Evolutionary conservation across 1,284 basidiomycete species (phyloP).

Genomic region (Cryptococcus maquisensis): DNA sequence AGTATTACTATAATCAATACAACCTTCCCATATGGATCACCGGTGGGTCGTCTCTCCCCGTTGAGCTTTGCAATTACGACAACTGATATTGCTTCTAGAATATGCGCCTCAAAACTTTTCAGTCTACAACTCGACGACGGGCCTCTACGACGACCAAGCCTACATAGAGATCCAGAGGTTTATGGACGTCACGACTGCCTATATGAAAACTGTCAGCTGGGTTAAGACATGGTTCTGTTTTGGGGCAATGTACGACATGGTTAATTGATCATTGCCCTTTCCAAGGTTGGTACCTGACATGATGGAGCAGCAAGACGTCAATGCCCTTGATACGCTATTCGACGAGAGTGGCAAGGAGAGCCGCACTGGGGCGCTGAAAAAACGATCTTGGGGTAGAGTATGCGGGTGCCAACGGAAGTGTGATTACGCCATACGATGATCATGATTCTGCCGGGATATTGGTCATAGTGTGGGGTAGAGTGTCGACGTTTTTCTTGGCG

Average conservation of each 20-base stretch:
- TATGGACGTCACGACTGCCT: slow-evolving; percentile 50
- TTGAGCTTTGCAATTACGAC: not conserved
- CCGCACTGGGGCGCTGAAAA: slow-evolving; percentile 25
- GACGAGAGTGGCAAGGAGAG: slow-evolving; percentile 6
- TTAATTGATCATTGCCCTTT: slow-evolving; percentile 8
- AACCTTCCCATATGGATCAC: slow-evolving; percentile 59
- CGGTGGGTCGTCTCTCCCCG: slow-evolving; percentile 55
- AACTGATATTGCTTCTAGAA: slow-evolving; percentile 10
- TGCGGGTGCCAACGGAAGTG: slow-evolving; percentile 21
- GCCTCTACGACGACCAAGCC: slow-evolving; percentile 31
- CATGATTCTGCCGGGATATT: too few relatives aligned
- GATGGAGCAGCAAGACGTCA: slow-evolving; percentile 27
- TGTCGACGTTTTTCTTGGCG: not conserved
- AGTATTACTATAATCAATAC: slow-evolving; percentile 56
- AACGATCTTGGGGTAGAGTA: slow-evolving; percentile 25
- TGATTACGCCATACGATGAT: not conserved
- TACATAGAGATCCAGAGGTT: slow-evolving; percentile 47
- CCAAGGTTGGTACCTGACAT: not conserved
- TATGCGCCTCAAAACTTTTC: slow-evolving; percentile 47
- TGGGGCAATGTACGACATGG: slow-evolving; percentile 49
- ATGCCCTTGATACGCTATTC: slow-evolving; percentile 21
- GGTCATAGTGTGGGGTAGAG: too few relatives aligned
- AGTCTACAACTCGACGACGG: slow-evolving; percentile 15
- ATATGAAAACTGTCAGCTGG: slow-evolving; percentile 51
- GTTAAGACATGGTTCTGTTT: slow-evolving; percentile 55